Percentiles rank a stretch among this genome's conserved stretches.
Evolutionary conservation across 108 stramenopile genomes (phyloP).

Genomic region (Cyclotella choctawhatcheeana): DNA sequence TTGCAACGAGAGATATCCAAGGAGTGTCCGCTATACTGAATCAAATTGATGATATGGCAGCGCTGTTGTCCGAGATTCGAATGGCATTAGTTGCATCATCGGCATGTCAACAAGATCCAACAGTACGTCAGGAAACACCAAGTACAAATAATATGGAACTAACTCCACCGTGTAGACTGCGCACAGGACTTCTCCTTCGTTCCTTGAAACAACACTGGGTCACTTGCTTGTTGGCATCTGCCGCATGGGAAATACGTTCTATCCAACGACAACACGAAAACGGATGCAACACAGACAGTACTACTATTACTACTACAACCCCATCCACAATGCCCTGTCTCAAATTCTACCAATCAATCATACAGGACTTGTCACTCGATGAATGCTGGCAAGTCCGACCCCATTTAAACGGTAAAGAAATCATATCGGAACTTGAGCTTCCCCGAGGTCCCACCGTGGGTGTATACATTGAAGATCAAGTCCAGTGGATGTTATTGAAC

Average conservation of each 20-base stretch:
- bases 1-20: constrained; percentile 67
- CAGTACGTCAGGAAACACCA: constrained; percentile 19
- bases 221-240: constrained; percentile 64
- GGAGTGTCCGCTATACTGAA: constrained; percentile 54
- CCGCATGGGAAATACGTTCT: constrained; percentile 58
- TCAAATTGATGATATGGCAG: constrained; percentile 65
- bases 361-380: constrained; percentile 61
- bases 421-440: constrained; percentile 62
- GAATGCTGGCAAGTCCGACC: constrained; percentile 77
- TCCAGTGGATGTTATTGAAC: constrained; percentile 78
- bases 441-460: constrained; percentile 72
- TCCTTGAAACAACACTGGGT: constrained; percentile 77
- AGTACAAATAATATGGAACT: too few relatives aligned
- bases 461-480: constrained; percentile 74
- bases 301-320: not conserved
- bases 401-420: constrained; percentile 75
- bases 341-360: constrained; percentile 53
- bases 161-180: constrained; percentile 51
- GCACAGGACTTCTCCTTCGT: constrained; percentile 71
- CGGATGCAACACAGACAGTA: not conserved
- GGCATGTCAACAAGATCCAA: constrained; percentile 1
- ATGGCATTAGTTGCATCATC: too few relatives aligned
- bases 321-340: constrained; percentile 47
- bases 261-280: constrained; percentile 13
- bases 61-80: constrained; percentile 50